phyloP scores from a whole-genome alignment of 768 basidiomycete genomes.

The Chalciporus piperatus region DNA sequence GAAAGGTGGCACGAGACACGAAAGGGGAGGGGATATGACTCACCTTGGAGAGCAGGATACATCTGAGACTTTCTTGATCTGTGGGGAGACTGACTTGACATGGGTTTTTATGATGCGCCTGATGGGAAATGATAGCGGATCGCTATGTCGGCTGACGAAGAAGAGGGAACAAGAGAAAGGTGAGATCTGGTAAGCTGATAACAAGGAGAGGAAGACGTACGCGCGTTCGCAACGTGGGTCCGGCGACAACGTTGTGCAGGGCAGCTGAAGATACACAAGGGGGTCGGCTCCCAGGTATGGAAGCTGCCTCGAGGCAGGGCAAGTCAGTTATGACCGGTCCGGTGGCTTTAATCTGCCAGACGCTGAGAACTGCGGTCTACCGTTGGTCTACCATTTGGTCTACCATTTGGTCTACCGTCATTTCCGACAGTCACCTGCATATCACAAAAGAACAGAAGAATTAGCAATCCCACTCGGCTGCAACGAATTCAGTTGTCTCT shows the following conservation, averaged over 20 bases:
- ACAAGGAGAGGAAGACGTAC: slow-evolving; percentile 27
- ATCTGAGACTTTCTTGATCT: slow-evolving; percentile 53
- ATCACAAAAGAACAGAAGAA: background rate
- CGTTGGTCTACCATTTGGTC: too few species aligned
- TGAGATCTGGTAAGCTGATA: slow-evolving; percentile 33
- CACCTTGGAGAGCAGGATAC: slow-evolving; percentile 49
- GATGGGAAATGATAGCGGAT: slow-evolving; percentile 12
- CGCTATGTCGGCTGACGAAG: slow-evolving; percentile 22
- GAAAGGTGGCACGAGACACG: slow-evolving; percentile 17
- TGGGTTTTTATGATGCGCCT: slow-evolving; percentile 31
- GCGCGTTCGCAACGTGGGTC: slow-evolving; percentile 71
- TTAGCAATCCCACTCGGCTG: too few species aligned
- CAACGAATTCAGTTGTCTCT: too few species aligned
- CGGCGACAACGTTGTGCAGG: slow-evolving; percentile 38
- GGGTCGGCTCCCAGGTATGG: slow-evolving; percentile 59
- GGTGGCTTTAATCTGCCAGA: slow-evolving; percentile 5
- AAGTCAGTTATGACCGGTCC: slow-evolving; percentile 7
- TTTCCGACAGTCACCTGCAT: background rate
- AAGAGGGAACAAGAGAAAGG: slow-evolving; percentile 31
- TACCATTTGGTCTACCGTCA: too few species aligned
- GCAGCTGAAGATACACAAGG: slow-evolving; percentile 46
- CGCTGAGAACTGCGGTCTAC: too few species aligned
- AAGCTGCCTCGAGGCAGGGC: slow-evolving; percentile 42
- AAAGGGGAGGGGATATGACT: slow-evolving; percentile 28
- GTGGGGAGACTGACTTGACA: slow-evolving; percentile 61